Percentiles rank a stretch among this genome's conserved stretches.
These are phyloP conservation scores for Fragaria ananassa DNA, from an alignment of 306 rosid genomes.

Conservation along the genomic window DNA sequence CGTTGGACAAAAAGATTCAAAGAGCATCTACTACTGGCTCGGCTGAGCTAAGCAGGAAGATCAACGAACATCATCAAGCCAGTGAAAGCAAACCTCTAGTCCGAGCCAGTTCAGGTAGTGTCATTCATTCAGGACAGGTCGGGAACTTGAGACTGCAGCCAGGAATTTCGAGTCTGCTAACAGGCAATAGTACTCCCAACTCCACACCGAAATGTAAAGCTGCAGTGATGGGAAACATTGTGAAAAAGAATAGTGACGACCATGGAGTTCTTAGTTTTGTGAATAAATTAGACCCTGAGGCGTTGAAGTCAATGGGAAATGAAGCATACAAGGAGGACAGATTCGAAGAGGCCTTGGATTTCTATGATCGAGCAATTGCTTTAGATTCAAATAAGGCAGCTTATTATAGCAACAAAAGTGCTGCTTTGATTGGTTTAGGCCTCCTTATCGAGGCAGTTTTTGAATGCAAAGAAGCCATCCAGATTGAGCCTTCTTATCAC, in stretches of 20 bases:
- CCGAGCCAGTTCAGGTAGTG: slow-evolving; percentile 19
- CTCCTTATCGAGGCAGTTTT: slow-evolving; percentile 54
- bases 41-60: slow-evolving; percentile 44
- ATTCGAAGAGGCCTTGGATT: slow-evolving; percentile 63
- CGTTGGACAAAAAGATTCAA: slow-evolving; percentile 28
- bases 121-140: slow-evolving; percentile 18
- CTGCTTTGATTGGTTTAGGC: slow-evolving; percentile 70
- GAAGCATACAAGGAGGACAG: slow-evolving; percentile 69
- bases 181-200: slow-evolving; percentile 44
- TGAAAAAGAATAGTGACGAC: slow-evolving; percentile 59
- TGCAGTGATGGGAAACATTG: slow-evolving; percentile 66
- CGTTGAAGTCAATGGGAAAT: slow-evolving; percentile 76
- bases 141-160: slow-evolving; percentile 47
- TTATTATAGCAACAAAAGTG: slow-evolving; percentile 74
- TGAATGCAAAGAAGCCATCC: slow-evolving; percentile 73
- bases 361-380: slow-evolving; percentile 70
- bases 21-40: slow-evolving; percentile 28
- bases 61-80: slow-evolving; percentile 22
- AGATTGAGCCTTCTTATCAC: slow-evolving; percentile 65
- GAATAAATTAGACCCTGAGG: slow-evolving; percentile 63
- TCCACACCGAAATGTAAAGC: slow-evolving; percentile 18
- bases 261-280: slow-evolving; percentile 29
- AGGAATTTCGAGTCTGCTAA: slow-evolving; percentile 33
- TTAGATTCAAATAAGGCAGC: slow-evolving; percentile 68
- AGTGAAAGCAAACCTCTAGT: slow-evolving; percentile 36